Conservation (phyloP, 2,329 filamentous ascomycete species). For the Colletotrichum endophyticum region DNA sequence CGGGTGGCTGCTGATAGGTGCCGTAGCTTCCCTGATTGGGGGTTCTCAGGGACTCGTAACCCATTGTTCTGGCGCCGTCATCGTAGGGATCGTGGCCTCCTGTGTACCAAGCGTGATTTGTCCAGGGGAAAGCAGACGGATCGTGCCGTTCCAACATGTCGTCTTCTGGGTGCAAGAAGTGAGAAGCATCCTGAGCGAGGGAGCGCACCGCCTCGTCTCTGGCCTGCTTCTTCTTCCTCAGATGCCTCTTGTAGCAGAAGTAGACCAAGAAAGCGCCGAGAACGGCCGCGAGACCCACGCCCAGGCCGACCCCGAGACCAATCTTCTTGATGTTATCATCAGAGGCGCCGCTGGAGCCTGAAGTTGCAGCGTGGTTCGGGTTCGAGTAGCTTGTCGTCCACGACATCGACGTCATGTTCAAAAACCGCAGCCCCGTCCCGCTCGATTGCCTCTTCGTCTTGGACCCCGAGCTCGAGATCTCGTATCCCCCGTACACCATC, state of each 20-base stretch:
- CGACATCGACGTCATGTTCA: slow-evolving; percentile 62
- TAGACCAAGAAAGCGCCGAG: slow-evolving; percentile 50
- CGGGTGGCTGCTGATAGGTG: slow-evolving; percentile 15
- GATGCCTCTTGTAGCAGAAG: slow-evolving; percentile 53
- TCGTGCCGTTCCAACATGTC: slow-evolving; percentile 52
- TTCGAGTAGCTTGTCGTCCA: slow-evolving; percentile 59
- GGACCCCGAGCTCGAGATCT: slow-evolving; percentile 43
- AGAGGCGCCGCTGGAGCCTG: not conserved
- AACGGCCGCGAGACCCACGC: slow-evolving; percentile 63
- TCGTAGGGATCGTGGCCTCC: slow-evolving; percentile 49
- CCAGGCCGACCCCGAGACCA: slow-evolving; percentile 69
- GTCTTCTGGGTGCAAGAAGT: slow-evolving; percentile 46
- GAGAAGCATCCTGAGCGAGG: slow-evolving; percentile 53
- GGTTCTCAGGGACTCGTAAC: slow-evolving; percentile 55
- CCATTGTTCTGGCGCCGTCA: slow-evolving; percentile 44
- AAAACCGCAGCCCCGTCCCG: slow-evolving; percentile 44
- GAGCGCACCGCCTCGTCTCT: slow-evolving; percentile 51
- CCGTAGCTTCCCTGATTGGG: slow-evolving; percentile 26
- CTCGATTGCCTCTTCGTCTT: slow-evolving; percentile 37
- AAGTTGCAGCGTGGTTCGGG: slow-evolving; percentile 32
- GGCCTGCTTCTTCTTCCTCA: slow-evolving; percentile 33
- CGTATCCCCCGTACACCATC: slow-evolving; percentile 70
- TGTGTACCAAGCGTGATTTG: slow-evolving; percentile 46
- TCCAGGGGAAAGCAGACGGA: slow-evolving; percentile 34
- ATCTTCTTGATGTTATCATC: slow-evolving; percentile 44